Evolutionary conservation across 441 rosid species (phyloP).

Genomic region (Jatropha podagrica): DNA sequence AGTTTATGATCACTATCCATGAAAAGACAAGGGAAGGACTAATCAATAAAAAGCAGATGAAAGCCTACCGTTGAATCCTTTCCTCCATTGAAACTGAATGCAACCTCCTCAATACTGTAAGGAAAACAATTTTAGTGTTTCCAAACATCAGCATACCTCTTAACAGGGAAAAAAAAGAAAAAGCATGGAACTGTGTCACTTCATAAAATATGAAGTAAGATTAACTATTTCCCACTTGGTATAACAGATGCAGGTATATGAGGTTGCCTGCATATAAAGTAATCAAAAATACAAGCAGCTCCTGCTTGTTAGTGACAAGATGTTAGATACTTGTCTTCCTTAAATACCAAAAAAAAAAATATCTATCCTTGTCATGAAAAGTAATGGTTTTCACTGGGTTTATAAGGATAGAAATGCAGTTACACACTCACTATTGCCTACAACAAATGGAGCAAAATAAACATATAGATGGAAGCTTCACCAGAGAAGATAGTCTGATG

Average conservation of each 20-base stretch:
- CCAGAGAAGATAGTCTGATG: background rate
- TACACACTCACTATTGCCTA: background rate
- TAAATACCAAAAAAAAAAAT: background rate
- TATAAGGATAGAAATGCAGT: background rate
- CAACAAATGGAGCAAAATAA: background rate
- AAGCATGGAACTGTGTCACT: background rate
- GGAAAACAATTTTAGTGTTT: conserved; percentile 24
- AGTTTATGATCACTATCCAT: conserved; percentile 22
- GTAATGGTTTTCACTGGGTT: background rate
- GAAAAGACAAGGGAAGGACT: conserved; percentile 20
- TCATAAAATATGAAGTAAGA: conserved; percentile 16
- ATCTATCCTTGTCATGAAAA: background rate
- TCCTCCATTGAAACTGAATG: conserved; percentile 99
- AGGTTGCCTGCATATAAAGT: background rate
- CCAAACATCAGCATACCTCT: conserved; percentile 22
- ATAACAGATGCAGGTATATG: background rate
- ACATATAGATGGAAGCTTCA: background rate
- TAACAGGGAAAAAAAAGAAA: conserved; percentile 1
- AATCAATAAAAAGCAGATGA: conserved; percentile 15
- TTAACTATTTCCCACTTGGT: conserved; percentile 11
- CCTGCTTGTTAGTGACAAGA: background rate
- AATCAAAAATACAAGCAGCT: background rate
- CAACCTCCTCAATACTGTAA: conserved; percentile 89
- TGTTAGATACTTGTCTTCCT: background rate
- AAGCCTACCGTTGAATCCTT: conserved; percentile 94